These are phyloP conservation scores for Stemphylium beticola DNA, from an alignment of 2,329 filamentous ascomycete genomes.

Conservation along the genomic window DNA sequence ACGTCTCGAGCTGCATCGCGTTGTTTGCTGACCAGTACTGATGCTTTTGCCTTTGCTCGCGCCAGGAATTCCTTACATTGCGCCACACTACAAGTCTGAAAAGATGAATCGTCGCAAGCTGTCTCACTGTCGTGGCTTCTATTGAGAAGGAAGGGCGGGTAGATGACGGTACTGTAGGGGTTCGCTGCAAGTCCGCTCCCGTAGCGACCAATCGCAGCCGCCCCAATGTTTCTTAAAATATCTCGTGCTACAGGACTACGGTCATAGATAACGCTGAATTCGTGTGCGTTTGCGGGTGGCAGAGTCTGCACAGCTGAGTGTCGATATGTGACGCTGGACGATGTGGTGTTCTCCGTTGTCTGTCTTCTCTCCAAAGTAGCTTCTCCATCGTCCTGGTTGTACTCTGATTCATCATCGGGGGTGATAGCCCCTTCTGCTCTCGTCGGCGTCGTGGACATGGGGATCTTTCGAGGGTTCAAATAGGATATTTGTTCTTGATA, in stretches of 20 bases:
- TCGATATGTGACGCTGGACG: slow-evolving; percentile 12
- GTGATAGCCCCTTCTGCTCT: too few relatives aligned
- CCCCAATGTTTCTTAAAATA: slow-evolving; percentile 9
- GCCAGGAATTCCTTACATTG: slow-evolving; percentile 7
- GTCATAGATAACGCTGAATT: slow-evolving; percentile 18
- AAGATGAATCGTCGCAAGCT: slow-evolving; percentile 10
- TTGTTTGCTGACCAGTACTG: slow-evolving; percentile 13
- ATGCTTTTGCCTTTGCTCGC: slow-evolving; percentile 22
- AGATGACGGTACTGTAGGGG: slow-evolving; percentile 9
- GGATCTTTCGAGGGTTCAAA: too few relatives aligned
- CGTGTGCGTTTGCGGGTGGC: slow-evolving; percentile 6
- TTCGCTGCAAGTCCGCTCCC: not conserved
- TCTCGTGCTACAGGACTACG: slow-evolving; percentile 12
- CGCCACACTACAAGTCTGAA: slow-evolving; percentile 18
- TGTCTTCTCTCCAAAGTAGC: too few relatives aligned
- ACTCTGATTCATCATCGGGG: too few relatives aligned
- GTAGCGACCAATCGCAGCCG: slow-evolving; percentile 19
- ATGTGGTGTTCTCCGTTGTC: too few relatives aligned
- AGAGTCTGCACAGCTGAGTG: slow-evolving; percentile 24
- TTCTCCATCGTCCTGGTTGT: too few relatives aligned
- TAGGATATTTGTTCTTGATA: too few relatives aligned
- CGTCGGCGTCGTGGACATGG: too few relatives aligned
- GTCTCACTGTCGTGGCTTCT: not conserved
- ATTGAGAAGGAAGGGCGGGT: not conserved
- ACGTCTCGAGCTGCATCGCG: slow-evolving; percentile 6